Conservation (phyloP, 179 eudicot species). For the Vitellaria paradoxa region DNA sequence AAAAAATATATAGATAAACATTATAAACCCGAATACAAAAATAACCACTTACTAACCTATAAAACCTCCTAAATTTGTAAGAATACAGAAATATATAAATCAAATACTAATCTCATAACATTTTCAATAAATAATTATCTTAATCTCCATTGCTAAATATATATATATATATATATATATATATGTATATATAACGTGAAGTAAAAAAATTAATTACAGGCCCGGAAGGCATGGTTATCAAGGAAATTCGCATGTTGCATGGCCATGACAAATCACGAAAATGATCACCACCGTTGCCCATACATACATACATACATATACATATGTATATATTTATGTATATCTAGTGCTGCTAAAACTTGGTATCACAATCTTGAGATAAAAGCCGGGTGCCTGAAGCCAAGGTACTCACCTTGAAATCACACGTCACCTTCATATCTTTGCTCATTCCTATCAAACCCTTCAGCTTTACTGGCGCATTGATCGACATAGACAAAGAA, state of each 20-base stretch:
- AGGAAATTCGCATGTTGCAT: not conserved
- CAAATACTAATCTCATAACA: no score
- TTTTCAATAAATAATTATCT: no score
- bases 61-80: no score
- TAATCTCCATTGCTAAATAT: no score
- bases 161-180: no score
- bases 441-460: conserved; percentile 27
- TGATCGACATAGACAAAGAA: conserved; percentile 27
- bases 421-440: conserved; percentile 36
- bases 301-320: not conserved
- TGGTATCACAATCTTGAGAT: conserved; percentile 42
- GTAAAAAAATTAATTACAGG: no score
- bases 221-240: not conserved
- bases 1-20: no score
- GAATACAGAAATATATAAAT: no score
- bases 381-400: conserved; percentile 23
- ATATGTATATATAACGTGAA: no score
- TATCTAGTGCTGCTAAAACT: not conserved
- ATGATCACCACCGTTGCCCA: not conserved
- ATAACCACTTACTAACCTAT: no score
- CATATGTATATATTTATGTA: no score
- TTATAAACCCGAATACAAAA: no score
- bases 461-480: conserved; percentile 34
- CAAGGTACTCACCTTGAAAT: conserved; percentile 34
- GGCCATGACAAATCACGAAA: not conserved